Evolutionary conservation across 73 alveolate species (phyloP).

Genomic region (Tetrahymena malaccensis): DNA sequence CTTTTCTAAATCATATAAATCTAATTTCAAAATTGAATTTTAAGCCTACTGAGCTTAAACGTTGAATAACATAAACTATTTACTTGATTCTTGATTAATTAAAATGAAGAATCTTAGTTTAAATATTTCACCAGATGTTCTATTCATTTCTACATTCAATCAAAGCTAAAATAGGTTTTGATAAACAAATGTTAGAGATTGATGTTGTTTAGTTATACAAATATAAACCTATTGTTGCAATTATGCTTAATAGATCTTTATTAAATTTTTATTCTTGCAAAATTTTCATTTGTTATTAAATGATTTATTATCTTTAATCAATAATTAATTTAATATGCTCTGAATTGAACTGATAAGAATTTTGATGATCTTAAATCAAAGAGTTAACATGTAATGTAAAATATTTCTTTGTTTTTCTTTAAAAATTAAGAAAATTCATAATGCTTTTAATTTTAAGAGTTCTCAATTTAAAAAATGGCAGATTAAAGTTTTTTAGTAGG

Average conservation of each 20-base stretch:
- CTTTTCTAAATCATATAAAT: neutral
- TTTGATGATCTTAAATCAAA: neutral
- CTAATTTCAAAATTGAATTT: neutral
- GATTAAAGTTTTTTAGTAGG: neutral
- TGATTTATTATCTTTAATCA: neutral
- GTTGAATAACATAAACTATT: neutral
- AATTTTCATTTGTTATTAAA: neutral
- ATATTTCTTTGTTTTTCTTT: neutral
- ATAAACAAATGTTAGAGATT: neutral
- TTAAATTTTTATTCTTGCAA: neutral
- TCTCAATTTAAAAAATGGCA: neutral
- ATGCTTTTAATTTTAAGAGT: neutral
- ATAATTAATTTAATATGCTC: neutral
- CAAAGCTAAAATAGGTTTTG: neutral
- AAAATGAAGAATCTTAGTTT: neutral
- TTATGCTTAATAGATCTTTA: neutral
- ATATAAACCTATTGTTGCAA: neutral
- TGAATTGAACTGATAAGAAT: neutral
- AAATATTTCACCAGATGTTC: neutral
- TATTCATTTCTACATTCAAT: neutral
- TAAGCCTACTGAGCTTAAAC: neutral
- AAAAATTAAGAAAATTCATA: neutral
- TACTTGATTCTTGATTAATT: neutral
- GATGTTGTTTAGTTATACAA: neutral
- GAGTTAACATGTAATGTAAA: neutral